phyloP scores from a whole-genome alignment of 1,139 yeast species.

The Taphrina wiesneri region DNA sequence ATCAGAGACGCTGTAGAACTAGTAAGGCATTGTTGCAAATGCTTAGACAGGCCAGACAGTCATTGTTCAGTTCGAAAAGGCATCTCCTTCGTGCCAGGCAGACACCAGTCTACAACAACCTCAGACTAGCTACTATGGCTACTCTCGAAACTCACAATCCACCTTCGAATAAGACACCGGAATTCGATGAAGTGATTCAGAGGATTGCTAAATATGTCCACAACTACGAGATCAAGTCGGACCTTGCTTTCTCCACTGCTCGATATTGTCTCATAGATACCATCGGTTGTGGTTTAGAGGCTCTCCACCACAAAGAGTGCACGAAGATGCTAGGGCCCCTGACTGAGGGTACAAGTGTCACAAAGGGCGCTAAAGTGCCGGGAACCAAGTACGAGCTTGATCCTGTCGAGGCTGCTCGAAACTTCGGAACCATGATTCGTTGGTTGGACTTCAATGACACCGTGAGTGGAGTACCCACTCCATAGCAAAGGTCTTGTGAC shows the following conservation, averaged over 20 bases:
- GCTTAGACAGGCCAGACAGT: slow-evolving; percentile 27
- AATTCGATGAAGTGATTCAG: slow-evolving; percentile 51
- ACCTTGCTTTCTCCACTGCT: slow-evolving; percentile 50
- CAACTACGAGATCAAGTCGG: slow-evolving; percentile 51
- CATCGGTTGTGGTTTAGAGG: slow-evolving; percentile 63
- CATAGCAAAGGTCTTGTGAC: neutral
- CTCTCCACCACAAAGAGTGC: slow-evolving; percentile 57
- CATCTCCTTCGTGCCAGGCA: slow-evolving; percentile 12
- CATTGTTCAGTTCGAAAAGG: slow-evolving; percentile 9
- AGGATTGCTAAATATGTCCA: slow-evolving; percentile 58
- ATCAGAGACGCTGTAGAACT: neutral
- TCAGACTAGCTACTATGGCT: slow-evolving; percentile 28
- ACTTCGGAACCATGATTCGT: slow-evolving; percentile 58
- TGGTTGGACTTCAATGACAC: slow-evolving; percentile 61
- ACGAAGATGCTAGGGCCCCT: slow-evolving; percentile 55
- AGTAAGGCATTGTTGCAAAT: neutral
- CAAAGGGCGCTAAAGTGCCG: slow-evolving; percentile 56
- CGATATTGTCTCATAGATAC: slow-evolving; percentile 56
- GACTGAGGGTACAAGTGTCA: slow-evolving; percentile 58
- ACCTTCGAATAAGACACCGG: slow-evolving; percentile 31
- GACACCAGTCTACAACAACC: slow-evolving; percentile 11
- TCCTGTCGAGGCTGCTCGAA: slow-evolving; percentile 60
- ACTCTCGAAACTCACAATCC: slow-evolving; percentile 22
- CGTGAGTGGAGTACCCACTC: neutral
- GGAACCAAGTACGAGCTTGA: slow-evolving; percentile 57